Percentiles rank a stretch among this genome's conserved stretches.
Conservation (phyloP, 495 filamentous ascomycete genomes). For the Trichoderma parareesei region DNA sequence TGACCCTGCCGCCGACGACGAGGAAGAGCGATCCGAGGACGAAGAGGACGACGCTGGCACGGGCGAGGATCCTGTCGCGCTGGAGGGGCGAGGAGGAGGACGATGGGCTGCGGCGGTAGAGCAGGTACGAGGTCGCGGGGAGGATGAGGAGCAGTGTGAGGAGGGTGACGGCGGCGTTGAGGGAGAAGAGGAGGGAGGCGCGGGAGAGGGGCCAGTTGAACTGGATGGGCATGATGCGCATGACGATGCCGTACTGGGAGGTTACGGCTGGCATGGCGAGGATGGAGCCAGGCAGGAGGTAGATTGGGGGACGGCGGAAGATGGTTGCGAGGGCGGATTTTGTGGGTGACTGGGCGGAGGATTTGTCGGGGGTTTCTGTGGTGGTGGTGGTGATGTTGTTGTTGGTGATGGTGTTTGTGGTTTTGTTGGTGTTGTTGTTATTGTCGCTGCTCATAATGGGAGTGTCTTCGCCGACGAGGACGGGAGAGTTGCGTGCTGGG, state of each 20-base stretch:
- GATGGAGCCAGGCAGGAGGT: background rate
- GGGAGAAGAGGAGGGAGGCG: background rate
- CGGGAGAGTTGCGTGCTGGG: background rate
- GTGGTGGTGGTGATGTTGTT: too few relatives aligned
- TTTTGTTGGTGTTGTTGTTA: background rate
- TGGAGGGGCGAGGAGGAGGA: background rate
- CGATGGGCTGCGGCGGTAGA: background rate
- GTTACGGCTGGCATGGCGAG: background rate
- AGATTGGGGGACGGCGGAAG: background rate
- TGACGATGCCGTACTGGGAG: background rate
- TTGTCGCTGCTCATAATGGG: background rate
- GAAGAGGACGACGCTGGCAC: background rate
- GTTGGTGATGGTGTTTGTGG: background rate
- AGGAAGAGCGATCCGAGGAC: slow-evolving; percentile 4
- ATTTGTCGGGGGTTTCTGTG: too few relatives aligned
- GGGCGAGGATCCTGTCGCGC: background rate
- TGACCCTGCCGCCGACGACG: background rate
- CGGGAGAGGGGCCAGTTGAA: slow-evolving; percentile 3
- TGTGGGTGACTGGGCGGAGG: background rate
- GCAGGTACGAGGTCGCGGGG: background rate
- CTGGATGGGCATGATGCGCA: slow-evolving; percentile 7
- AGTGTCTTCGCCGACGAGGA: background rate
- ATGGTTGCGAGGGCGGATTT: background rate
- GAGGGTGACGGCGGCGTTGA: slow-evolving; percentile 5
- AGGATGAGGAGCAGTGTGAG: background rate